Percentiles rank a stretch among this genome's conserved stretches.
These are phyloP conservation scores for Acer yangbiense DNA, from an alignment of 345 rosid genomes.

Conservation along the genomic window DNA sequence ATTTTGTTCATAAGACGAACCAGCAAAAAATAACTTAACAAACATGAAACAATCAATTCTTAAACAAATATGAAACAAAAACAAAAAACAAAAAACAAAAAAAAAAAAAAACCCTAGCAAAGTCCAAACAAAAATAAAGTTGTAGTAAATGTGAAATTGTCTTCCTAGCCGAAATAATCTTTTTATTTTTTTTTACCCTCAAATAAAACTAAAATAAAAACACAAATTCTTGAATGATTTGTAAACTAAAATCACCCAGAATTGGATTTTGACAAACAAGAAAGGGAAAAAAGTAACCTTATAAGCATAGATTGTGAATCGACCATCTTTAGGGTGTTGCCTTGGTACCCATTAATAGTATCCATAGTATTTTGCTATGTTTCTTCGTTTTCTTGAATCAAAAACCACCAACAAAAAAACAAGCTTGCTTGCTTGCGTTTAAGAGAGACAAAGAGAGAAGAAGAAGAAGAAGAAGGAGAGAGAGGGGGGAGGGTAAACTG, in stretches of 20 bases:
- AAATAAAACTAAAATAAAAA: not conserved
- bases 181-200: not conserved
- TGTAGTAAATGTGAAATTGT: no score
- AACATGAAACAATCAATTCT: no score
- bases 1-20: no score
- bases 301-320: conserved; percentile 86
- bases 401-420: not conserved
- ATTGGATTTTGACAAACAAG: not conserved
- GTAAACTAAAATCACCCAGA: not conserved
- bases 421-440: not conserved
- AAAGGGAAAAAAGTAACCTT: conserved; percentile 27
- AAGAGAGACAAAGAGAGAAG: not conserved
- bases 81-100: no score
- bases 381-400: not conserved
- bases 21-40: no score
- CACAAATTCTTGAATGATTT: not conserved
- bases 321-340: conserved; percentile 62
- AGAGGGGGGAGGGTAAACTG: no score
- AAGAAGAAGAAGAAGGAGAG: not conserved
- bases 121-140: no score
- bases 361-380: conserved; percentile 43
- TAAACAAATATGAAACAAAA: no score
- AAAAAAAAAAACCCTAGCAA: no score
- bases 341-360: conserved; percentile 63
- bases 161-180: no score